Evolutionary conservation across 352 stramenopile genomes (phyloP), one percentile per base, ranked within the genome.

Genomic region (Blastocystis sp.): DNA sequence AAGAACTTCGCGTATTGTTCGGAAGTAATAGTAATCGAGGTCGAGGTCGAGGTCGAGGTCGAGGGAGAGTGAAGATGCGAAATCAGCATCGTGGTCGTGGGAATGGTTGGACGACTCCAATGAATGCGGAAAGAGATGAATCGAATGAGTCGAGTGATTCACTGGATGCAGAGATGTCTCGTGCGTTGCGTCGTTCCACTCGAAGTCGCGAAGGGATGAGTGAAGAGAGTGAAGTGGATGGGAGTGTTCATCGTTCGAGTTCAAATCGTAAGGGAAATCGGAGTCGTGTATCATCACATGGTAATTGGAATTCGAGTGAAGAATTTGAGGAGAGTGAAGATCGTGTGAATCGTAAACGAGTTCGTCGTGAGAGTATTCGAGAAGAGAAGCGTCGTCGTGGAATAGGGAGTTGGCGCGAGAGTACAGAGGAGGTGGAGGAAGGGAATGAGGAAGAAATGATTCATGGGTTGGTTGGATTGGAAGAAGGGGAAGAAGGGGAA

Each of bases 51-150:
- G 59, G 29, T 71, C 11, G 32, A 71, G 59, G 59, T 71, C 59
- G 32, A 44, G 59, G 59, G 6, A 7, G 59, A 14, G 59, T 7
- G 4, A 27, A 18, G 29, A 21, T 11, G 21, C 11, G 46, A 54
- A 21, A 18, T 36, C 21, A 18, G 8, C 6, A 18, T 36, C 21
- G 59, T 38, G n/a, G n/a, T 46, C n/a, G 59, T 38, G 59, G 59
- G 8, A 71, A 71, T 71, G 59, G 59, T 71, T 71, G 59, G 59
- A 71, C 59, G 8, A 36, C 59, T 9, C 59, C 59, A 18, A 36
- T 71, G 32, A 14, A 8, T 6, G n/a, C 6, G 32, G 59, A 71
- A 36, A n/a, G 9, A 29, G 59, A 71, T 24, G 32, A 44, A 7
- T 8, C 7, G 6, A 44, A 24, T 71, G 59, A 71, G 6, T 71